These are phyloP conservation scores for Martiniozyma abietophila DNA, from an alignment of 805 yeast species.

Conservation along the genomic window DNA sequence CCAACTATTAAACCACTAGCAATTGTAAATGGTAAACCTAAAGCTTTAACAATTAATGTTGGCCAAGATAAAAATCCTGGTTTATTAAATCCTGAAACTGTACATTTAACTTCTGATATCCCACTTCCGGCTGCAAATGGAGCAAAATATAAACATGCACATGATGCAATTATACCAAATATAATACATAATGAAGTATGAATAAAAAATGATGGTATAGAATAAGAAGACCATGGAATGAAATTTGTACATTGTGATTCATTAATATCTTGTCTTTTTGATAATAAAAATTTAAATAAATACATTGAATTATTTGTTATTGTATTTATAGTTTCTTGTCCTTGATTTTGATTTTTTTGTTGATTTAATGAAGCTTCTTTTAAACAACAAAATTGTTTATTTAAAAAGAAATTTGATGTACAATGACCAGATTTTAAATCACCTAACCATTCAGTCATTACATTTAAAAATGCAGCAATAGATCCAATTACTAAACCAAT, in stretches of 20 bases:
- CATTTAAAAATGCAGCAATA: slow-evolving; percentile 73
- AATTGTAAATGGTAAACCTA: slow-evolving; percentile 82
- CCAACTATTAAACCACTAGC: slow-evolving; percentile 92
- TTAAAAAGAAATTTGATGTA: slow-evolving; percentile 55
- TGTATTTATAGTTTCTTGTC: too few species aligned
- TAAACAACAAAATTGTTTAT: slow-evolving; percentile 76
- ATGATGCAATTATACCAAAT: slow-evolving; percentile 59
- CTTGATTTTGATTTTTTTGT: too few species aligned
- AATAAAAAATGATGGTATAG: slow-evolving; percentile 40
- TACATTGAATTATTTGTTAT: too few species aligned
- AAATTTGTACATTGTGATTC: slow-evolving; percentile 52
- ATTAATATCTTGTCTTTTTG: too few species aligned
- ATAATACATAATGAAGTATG: slow-evolving; percentile 51
- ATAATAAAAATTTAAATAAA: too few species aligned
- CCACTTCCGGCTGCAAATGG: slow-evolving; percentile 97
- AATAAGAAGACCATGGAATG: slow-evolving; percentile 51
- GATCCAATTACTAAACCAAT: slow-evolving; percentile 75
- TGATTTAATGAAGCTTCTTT: too few species aligned
- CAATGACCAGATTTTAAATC: slow-evolving; percentile 77
- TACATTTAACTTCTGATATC: slow-evolving; percentile 91
- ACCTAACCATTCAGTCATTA: slow-evolving; percentile 81
- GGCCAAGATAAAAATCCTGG: slow-evolving; percentile 65
- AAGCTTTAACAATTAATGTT: slow-evolving; percentile 65
- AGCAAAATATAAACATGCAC: slow-evolving; percentile 60
- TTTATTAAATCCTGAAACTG: slow-evolving; percentile 81